Base-by-base conservation (phyloP, 2,329 filamentous ascomycete genomes). In the Allantophomopsis cytisporea region DNA sequence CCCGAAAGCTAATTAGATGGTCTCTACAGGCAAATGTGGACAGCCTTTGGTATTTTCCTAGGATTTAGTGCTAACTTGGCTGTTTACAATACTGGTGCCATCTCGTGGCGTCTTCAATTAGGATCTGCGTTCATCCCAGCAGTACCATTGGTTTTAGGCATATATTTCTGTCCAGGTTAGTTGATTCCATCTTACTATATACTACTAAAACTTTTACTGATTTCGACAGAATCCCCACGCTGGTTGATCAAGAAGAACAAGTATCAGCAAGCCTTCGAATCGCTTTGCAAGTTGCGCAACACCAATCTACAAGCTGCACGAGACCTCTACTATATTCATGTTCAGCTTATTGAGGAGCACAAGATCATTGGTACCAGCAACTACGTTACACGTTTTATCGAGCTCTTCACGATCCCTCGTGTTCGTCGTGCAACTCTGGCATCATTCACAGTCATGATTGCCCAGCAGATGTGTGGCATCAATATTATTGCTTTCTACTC, bases 371-470 rank as follows among this genome's bases (percentile, higher is more conserved):
- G 56, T 23, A 38, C 66, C 5, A 70, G 61, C 49, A 78, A 68
- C 56, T 80, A 80, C 50, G 12, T 73, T 35, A 69, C 63, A 13
- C 72, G 80, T 8, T 75, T 83, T 45, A 51, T 66, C 35, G 71
- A 83, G 52, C 64, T 79, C 2, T 80, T 84, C 51, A 80, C 73
- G 5, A 68, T 83, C 38, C 76, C 80, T 3, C 71, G 80, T 28
- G 63, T 81, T 5, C 71, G 78, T 10, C 70, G 78, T 28, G 85
- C 85, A 2, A 87, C 77, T 5, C 65, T 83, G 16, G 84, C 83
- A 2, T 79, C 83, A 0, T 82, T 78, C 47, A 76, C 76, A 1
- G 83, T 89, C 48, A 93, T 93, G 84, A 76, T 49, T 6, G 45
- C 40, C 2, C 42, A 44, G 23, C 42, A 44, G 15, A 51, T 44